Evolutionary conservation across 2,329 filamentous ascomycete genomes (phyloP), one percentile per base, ranked within the genome.

Genomic region (Stagonosporopsis tanaceti): DNA sequence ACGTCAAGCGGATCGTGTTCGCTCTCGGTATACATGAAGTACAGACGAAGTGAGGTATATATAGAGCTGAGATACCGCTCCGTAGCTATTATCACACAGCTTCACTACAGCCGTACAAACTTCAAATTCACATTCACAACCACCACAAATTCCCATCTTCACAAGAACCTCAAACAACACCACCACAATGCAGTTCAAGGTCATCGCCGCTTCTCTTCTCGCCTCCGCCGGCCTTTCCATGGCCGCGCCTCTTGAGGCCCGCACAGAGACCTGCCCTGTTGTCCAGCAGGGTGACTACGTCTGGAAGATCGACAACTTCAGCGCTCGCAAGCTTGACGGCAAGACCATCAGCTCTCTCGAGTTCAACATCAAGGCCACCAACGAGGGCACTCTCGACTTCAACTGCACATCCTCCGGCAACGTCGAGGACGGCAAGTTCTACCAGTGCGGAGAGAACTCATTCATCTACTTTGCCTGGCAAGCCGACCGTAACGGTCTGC

Each of bases 271-370:
- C 5, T 55, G 52, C 52, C 46, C 52, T 6, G 45, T 50, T 6
- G 47, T 50, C 28, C 40, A 50, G 47, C 17, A 50, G 9, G 65
- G 66, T 27, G 61, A 65, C 50, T 63, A 66, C 50, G 34, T 64
- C 54, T 68, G 66, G 66, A 65, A 64, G 47, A 52, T 68, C 37
- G 57, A 53, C 39, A 40, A 60, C 20, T 64, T 68, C 55, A 52
- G 11, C 39, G 59, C 61, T 14, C 64, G 64, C 56, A 67, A 67
- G 54, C 63, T 57, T n/a, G 54, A 66, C 24, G 63, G 61, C 54
- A 62, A 53, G 44, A 52, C 50, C 34, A 61, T 63, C 56, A 62
- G 50, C 58, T 53, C 47, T 28, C 35, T 68, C 27, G 17, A 32
- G 27, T 68, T 67, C 53, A 58, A 67, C 47, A 47, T 67, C 44